Percentiles rank a stretch among this genome's conserved stretches.
Conservation (phyloP, 2,329 filamentous ascomycete species). For the Seiridium unicorne region DNA sequence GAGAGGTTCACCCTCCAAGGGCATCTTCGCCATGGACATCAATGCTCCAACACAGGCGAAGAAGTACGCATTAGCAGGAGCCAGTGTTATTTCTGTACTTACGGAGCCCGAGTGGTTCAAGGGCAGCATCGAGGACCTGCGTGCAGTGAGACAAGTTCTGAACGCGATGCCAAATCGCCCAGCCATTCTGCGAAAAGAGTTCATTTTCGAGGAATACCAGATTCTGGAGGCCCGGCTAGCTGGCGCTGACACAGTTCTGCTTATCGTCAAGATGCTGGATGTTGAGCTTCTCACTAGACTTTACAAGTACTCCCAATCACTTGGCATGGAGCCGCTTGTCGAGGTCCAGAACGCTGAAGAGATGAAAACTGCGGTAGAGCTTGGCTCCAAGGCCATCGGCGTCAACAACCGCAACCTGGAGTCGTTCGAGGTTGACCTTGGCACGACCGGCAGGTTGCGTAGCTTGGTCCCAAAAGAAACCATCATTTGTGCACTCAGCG, state of each 20-base stretch:
- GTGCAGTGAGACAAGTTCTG: constrained; percentile 83
- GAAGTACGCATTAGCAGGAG: constrained; percentile 89
- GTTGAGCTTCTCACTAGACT: constrained; percentile 69
- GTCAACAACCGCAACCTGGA: constrained; percentile 98
- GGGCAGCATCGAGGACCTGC: constrained; percentile 90
- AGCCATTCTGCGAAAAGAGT: constrained; percentile 91
- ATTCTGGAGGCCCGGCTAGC: constrained; percentile 91
- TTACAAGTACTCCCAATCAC: constrained; percentile 82
- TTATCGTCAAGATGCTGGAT: constrained; percentile 98
- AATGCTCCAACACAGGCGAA: constrained; percentile 88
- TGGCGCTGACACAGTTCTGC: constrained; percentile 88
- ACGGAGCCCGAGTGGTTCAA: constrained; percentile 99
- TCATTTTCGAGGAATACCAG: constrained; percentile 97
- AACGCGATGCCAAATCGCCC: constrained; percentile 89
- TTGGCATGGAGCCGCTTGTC: constrained; percentile 97
- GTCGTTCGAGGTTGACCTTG: constrained; percentile 93
- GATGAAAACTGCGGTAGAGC: constrained; percentile 81
- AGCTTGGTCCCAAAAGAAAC: constrained; percentile 82
- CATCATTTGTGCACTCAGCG: constrained; percentile 89
- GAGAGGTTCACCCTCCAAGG: constrained; percentile 93
- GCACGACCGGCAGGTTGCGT: constrained; percentile 85
- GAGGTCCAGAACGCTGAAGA: constrained; percentile 95
- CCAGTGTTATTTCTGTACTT: constrained; percentile 96
- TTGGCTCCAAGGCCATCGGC: constrained; percentile 89
- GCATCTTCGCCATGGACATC: constrained; percentile 82